Conservation (phyloP, 768 basidiomycete genomes). For the Hygrocybe punicea region DNA sequence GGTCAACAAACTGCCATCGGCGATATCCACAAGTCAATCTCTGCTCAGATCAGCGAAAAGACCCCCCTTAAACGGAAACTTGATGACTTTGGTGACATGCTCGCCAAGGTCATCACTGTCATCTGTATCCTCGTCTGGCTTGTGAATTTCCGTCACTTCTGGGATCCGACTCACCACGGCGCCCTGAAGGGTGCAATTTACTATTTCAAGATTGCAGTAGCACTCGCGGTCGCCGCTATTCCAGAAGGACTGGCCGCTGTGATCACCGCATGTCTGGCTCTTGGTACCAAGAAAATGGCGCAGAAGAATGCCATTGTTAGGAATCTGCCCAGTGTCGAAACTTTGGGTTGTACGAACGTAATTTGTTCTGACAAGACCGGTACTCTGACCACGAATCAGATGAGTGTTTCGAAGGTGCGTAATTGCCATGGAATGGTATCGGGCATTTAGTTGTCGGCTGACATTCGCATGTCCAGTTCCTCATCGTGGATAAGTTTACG, state of each 20-base stretch:
- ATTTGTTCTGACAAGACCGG: constrained; percentile 99
- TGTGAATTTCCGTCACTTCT: constrained; percentile 94
- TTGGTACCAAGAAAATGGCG: constrained; percentile 99
- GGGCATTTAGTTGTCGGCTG: not conserved
- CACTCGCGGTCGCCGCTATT: constrained; percentile 97
- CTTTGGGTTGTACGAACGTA: constrained; percentile 95
- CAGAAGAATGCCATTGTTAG: constrained; percentile 97
- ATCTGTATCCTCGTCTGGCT: constrained; percentile 98
- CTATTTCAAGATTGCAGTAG: constrained; percentile 99
- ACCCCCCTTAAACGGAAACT: constrained; percentile 96
- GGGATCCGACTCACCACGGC: constrained; percentile 91
- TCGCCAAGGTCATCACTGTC: constrained; percentile 96
- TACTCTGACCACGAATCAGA: constrained; percentile 93
- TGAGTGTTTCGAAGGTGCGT: constrained; percentile 83
- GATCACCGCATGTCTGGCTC: constrained; percentile 92
- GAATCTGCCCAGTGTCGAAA: constrained; percentile 95
- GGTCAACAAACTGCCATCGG: constrained; percentile 90
- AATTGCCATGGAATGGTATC: not conserved
- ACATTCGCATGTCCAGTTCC: constrained; percentile 51
- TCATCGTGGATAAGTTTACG: constrained; percentile 58
- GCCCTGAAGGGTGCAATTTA: constrained; percentile 91
- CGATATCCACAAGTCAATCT: constrained; percentile 95
- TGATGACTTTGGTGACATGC: constrained; percentile 96
- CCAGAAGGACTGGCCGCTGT: constrained; percentile 98
- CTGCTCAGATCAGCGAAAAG: constrained; percentile 89